These are phyloP conservation scores for Lophiotrema nucula DNA, from an alignment of 495 filamentous ascomycete genomes.

Conservation along the genomic window DNA sequence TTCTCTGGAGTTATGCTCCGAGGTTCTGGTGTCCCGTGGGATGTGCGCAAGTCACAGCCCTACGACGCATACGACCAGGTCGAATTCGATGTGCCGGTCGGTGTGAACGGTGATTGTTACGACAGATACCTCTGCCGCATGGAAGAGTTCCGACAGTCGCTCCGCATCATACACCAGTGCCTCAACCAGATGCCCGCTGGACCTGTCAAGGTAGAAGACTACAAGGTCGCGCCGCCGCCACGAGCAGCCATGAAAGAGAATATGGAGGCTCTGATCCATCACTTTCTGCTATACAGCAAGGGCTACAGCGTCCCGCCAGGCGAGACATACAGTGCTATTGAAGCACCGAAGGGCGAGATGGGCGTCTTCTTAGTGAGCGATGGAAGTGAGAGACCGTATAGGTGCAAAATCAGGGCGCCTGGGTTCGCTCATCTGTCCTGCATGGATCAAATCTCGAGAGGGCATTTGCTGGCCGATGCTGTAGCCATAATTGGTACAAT, in stretches of 20 bases:
- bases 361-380: conserved; percentile 96
- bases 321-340: conserved; percentile 96
- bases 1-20: conserved; percentile 98
- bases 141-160: conserved; percentile 98
- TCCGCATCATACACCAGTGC: conserved; percentile 98
- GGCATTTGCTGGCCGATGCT: conserved; percentile 93
- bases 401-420: conserved; percentile 95
- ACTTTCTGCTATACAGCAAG: conserved; percentile 98
- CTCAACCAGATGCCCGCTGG: conserved; percentile 98
- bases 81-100: conserved; percentile 97
- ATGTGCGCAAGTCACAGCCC: conserved; percentile 90
- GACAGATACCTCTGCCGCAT: conserved; percentile 98
- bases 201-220: conserved; percentile 93
- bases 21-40: conserved; percentile 95
- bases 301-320: conserved; percentile 97
- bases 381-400: conserved; percentile 91
- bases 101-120: conserved; percentile 97
- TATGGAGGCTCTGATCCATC: conserved; percentile 99
- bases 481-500: conserved; percentile 81
- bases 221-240: conserved; percentile 96
- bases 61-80: conserved; percentile 98
- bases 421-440: conserved; percentile 94
- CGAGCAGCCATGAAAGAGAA: conserved; percentile 99
- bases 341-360: conserved; percentile 99
- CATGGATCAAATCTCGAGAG: conserved; percentile 88